Evolutionary conservation across 129 eudicot genomes (phyloP).

Genomic region (Dittrichia graveolens): DNA sequence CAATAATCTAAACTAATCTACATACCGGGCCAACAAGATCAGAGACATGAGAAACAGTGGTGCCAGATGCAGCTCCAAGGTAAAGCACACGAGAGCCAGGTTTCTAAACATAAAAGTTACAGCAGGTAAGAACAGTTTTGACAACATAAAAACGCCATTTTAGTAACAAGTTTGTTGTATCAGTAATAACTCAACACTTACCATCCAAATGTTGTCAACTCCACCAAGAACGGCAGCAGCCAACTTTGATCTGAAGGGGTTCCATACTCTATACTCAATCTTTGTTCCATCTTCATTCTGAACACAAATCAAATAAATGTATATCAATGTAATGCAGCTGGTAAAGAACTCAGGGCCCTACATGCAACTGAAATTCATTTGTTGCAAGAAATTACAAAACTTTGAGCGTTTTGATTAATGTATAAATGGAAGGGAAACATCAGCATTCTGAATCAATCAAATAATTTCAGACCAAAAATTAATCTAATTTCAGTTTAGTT

Average conservation of each 20-base stretch:
- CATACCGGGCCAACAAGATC: conserved; percentile 98
- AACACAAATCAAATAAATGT: not conserved
- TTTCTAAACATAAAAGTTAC: conserved; percentile 41
- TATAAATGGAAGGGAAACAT: too few relatives aligned
- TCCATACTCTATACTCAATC: conserved; percentile 94
- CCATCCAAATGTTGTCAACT: conserved; percentile 94
- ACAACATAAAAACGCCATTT: not conserved
- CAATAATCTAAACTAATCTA: not conserved
- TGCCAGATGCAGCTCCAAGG: conserved; percentile 98
- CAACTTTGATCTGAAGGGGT: conserved; percentile 83
- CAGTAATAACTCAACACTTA: conserved; percentile 26
- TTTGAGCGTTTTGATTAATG: too few relatives aligned
- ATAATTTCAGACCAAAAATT: not conserved
- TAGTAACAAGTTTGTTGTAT: not conserved
- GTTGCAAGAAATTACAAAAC: too few relatives aligned
- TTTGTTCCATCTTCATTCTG: conserved; percentile 95
- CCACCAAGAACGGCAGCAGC: conserved; percentile 97
- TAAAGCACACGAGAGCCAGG: conserved; percentile 88
- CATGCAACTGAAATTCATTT: too few relatives aligned
- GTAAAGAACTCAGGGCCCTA: too few relatives aligned
- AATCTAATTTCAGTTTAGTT: not conserved
- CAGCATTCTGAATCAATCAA: not conserved
- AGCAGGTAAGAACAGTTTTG: not conserved
- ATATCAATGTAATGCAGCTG: not conserved
- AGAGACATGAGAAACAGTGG: conserved; percentile 93